Percentiles rank a stretch among this genome's conserved stretches.
Evolutionary conservation across 495 filamentous ascomycete species (phyloP).

Genomic region (Penicillium robsamsonii): DNA sequence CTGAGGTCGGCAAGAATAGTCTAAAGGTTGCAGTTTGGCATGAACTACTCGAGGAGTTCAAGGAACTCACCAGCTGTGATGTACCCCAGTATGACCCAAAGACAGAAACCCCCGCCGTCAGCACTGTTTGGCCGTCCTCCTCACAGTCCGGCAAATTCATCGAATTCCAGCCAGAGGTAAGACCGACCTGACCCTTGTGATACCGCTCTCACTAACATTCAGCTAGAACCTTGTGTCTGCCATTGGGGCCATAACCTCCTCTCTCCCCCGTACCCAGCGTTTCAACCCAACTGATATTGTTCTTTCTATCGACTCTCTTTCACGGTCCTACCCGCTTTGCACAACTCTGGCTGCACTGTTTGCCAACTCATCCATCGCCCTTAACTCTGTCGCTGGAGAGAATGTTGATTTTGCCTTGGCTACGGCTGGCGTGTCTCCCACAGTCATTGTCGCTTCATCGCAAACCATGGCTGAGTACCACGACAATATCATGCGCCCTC

Average conservation of each 20-base stretch:
- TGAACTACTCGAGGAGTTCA: conserved; percentile 69
- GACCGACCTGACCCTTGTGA: conserved; percentile 1
- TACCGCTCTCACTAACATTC: conserved; percentile 12
- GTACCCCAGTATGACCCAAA: conserved; percentile 52
- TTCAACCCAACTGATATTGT: conserved; percentile 75
- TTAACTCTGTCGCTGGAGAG: conserved; percentile 79
- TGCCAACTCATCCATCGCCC: conserved; percentile 78
- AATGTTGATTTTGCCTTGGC: conserved; percentile 68
- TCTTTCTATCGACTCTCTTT: conserved; percentile 81
- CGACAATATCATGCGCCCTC: conserved; percentile 47
- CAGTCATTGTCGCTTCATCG: conserved; percentile 77
- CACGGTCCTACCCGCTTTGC: conserved; percentile 72
- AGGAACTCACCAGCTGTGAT: conserved; percentile 39
- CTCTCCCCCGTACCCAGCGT: conserved; percentile 70
- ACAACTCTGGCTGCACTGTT: conserved; percentile 80
- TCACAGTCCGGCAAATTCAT: conserved; percentile 62
- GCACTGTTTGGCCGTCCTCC: conserved; percentile 58
- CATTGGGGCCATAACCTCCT: conserved; percentile 70
- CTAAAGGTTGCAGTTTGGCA: conserved; percentile 85
- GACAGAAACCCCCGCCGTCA: conserved; percentile 52
- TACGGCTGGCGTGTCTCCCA: conserved; percentile 71
- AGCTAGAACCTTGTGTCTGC: conserved; percentile 72
- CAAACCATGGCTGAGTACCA: conserved; percentile 68
- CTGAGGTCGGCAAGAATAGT: conserved; percentile 65
- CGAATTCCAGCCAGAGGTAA: conserved; percentile 66